These are phyloP conservation scores for Stentor coeruleus DNA, from an alignment of 73 alveolate species.

Conservation along the genomic window DNA sequence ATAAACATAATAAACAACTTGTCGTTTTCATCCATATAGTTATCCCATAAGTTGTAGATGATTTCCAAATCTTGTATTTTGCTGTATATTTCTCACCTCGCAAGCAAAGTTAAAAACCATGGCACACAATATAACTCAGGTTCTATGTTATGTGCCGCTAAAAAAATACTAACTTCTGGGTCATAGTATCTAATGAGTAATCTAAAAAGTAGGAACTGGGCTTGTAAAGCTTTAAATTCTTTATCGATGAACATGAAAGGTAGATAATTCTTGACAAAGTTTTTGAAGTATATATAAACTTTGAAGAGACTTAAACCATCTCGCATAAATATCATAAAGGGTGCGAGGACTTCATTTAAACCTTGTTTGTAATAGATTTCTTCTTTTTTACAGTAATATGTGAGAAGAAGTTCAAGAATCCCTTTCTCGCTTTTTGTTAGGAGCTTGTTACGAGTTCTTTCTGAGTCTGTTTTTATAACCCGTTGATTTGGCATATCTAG, in stretches of 20 bases:
- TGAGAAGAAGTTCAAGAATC: slow-evolving; percentile 45
- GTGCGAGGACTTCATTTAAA: slow-evolving; percentile 66
- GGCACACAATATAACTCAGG: slow-evolving; percentile 82
- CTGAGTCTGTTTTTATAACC: slow-evolving; percentile 33
- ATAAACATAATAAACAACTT: neutral
- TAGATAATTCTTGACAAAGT: slow-evolving; percentile 26
- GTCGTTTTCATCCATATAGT: neutral
- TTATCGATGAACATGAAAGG: slow-evolving; percentile 29
- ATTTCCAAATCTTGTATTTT: slow-evolving; percentile 24
- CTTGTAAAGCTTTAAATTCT: slow-evolving; percentile 51
- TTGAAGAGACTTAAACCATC: neutral
- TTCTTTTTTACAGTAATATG: slow-evolving; percentile 60
- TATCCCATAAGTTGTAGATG: neutral
- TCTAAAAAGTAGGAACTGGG: slow-evolving; percentile 36
- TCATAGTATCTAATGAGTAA: slow-evolving; percentile 58
- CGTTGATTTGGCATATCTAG: slow-evolving; percentile 28
- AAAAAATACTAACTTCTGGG: slow-evolving; percentile 46
- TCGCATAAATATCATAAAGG: slow-evolving; percentile 46
- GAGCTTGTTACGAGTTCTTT: slow-evolving; percentile 28
- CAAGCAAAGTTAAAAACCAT: slow-evolving; percentile 72
- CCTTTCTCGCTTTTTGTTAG: slow-evolving; percentile 31
- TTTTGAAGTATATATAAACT: slow-evolving; percentile 32
- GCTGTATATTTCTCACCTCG: too few relatives aligned
- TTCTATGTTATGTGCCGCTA: slow-evolving; percentile 41
- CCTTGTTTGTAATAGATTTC: slow-evolving; percentile 72